A percentile compares a stretch with the other conserved stretches of the same genome.
Evolutionary conservation across 305 asterid species (phyloP).

Genomic region (Solanum hybrid): DNA sequence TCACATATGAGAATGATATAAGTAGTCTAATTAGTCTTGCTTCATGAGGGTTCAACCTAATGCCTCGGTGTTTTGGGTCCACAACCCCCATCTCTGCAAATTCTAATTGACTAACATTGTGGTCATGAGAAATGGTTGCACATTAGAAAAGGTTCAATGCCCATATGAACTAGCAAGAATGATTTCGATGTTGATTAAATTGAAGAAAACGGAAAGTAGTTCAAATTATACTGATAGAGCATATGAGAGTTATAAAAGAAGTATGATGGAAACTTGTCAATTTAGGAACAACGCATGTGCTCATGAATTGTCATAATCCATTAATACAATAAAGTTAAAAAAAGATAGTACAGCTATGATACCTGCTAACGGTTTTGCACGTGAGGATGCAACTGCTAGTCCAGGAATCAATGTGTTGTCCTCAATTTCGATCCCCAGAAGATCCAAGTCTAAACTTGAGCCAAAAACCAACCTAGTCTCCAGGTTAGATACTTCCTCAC

Average conservation of each 20-base stretch:
- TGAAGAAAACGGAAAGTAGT: not conserved
- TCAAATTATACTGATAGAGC: not conserved
- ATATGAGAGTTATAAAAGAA: not conserved
- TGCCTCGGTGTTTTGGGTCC: not conserved
- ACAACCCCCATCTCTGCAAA: not conserved
- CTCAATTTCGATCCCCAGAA: conserved; percentile 76
- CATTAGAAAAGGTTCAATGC: not conserved
- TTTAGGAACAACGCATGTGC: not conserved
- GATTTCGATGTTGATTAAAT: not conserved
- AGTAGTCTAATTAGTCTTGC: not conserved
- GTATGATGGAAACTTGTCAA: not conserved
- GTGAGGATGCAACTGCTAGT: conserved; percentile 83
- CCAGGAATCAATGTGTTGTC: conserved; percentile 80
- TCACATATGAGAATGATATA: not conserved
- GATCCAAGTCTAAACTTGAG: conserved; percentile 82
- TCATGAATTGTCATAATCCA: not conserved
- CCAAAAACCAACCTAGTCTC: conserved; percentile 57
- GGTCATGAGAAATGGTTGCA: not conserved
- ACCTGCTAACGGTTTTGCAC: conserved; percentile 92
- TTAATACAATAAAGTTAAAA: not conserved
- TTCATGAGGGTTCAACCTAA: not conserved
- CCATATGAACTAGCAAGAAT: not conserved
- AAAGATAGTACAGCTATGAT: not conserved
- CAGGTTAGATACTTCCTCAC: conserved; percentile 61
- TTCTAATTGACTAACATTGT: not conserved